Base-by-base conservation (phyloP, 78 protist genomes). In the Bigelowiella natans region DNA sequence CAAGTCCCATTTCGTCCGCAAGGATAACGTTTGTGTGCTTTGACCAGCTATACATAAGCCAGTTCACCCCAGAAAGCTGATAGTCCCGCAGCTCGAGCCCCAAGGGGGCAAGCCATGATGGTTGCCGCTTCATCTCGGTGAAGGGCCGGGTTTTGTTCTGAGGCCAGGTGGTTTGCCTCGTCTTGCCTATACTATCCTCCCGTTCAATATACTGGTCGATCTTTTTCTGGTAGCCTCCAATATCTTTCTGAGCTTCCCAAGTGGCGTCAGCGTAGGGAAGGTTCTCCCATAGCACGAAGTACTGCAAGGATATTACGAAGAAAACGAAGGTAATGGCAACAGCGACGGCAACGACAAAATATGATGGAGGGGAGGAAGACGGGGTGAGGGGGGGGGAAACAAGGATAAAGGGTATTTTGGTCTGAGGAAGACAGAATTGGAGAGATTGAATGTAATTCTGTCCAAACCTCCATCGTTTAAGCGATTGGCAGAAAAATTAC, bases 11-110 rank as follows among this genome's bases (percentile, higher is more conserved):
- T 87, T 92, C 94, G 39, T 92, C 94, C 30, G 92, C 94, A 7
- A 92, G 73, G 30, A 92, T 88, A 31, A 37, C 93, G 64, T 83
- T 91, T 0, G 83, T 34, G 39, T 83, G 82, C 64, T 39, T 11
- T n/a, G 0, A 29, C 94, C 94, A 94, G 40, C 36, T 34, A 51
- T 36, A 63, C 11, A 85, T 31, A 31, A 96, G 82, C 95, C 95
- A 96, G 88, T 94, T 92, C 73, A 96, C 88, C 28, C 96, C 96
- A 0, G 89, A 93, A 82, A 96, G 89, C 93, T 98, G 99, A 93
- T 97, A 97, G 92, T 93, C 96, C 2, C 98, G 89, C 38, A 97
- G 93, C 82, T 28, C 29, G 28, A 37, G 87, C 7, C 11, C 11
- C 7, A 51, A 18, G 73, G 73, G 73, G 18, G 73, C 7, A 7